Base-by-base conservation (phyloP, 768 basidiomycete genomes). In the Coprinopsis strossmayeri region DNA sequence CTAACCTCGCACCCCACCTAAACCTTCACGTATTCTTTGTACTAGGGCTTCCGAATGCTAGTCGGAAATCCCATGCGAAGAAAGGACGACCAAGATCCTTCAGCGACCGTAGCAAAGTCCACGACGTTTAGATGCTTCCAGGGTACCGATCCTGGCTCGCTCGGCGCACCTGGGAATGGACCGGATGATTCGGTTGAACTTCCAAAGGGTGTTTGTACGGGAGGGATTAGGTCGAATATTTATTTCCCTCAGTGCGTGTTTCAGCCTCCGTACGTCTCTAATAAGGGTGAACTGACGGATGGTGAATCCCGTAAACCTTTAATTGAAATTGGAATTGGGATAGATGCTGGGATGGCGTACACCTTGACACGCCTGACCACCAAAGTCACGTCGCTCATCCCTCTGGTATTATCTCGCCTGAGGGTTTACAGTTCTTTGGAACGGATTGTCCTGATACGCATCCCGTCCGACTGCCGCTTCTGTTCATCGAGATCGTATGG, bases 401-500 rank as follows among this genome's bases (percentile, higher is more conserved):
- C 34, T 50, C 25, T 27, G 49, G 23, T 3, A 37, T 26, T 34
- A 18, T n/a, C 10, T n/a, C 41, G n/a, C n/a, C n/a, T 11, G 43
- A 48, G 13, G 43, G 43, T 28, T 42, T 49, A 2, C 44, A 50
- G 32, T 34, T 49, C 34, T 50, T 49, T 45, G 49, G 49, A 24
- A 46, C 48, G 2, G 48, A 45, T 34, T 53, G 53, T 26, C 53
- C 53, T 4, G 49, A 44, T 34, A 41, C 35, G 12, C 53, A 53
- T 28, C 53, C 53, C 13, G 49, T 53, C 34, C 53, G 53, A 17
- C 48, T 53, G 41, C 53, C 53, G 7, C 25, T 53, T 7, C 37
- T 53, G 18, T 53, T 53, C 34, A 34, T 53, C 44, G 53, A 53
- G 21, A 53, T 49, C 23, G 37, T 46, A 13, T 53, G 53, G 53